phyloP scores from a whole-genome alignment of 768 basidiomycete species.

The Astraeus odoratus region DNA sequence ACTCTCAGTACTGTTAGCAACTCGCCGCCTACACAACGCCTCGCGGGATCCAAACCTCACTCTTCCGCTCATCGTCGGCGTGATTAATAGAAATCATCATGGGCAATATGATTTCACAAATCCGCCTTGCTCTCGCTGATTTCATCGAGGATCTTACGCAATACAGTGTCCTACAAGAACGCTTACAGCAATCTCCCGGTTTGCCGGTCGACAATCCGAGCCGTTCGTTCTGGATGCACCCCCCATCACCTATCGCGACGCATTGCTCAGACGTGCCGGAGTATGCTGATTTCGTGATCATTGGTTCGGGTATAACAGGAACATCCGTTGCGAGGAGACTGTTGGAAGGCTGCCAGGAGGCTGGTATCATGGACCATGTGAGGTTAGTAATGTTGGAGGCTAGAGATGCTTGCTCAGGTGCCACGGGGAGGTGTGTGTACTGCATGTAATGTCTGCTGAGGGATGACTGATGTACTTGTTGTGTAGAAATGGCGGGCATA shows the following conservation, averaged over 20 bases:
- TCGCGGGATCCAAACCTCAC: too few relatives aligned
- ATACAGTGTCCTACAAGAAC: constrained; percentile 24
- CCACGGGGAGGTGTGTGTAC: constrained; percentile 57
- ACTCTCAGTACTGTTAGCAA: too few relatives aligned
- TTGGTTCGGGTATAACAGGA: constrained; percentile 77
- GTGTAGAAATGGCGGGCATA: constrained; percentile 63
- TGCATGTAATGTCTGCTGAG: neutral
- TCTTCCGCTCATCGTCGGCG: too few relatives aligned
- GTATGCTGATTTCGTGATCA: constrained; percentile 59
- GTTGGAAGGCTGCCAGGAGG: constrained; percentile 29
- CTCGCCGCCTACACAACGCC: too few relatives aligned
- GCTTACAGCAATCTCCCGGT: constrained; percentile 41
- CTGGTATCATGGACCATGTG: constrained; percentile 21
- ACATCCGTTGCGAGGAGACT: constrained; percentile 51
- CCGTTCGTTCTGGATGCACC: constrained; percentile 57
- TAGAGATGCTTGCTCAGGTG: constrained; percentile 66
- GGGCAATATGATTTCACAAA: constrained; percentile 23
- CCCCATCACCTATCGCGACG: constrained; percentile 44
- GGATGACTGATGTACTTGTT: neutral
- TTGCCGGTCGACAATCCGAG: constrained; percentile 51
- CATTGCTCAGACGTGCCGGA: constrained; percentile 20
- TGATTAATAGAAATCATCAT: constrained; percentile 4
- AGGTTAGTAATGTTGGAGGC: constrained; percentile 76
- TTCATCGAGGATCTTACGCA: constrained; percentile 13
- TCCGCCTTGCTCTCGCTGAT: constrained; percentile 14